Evolutionary conservation across 164 flowering plant genomes (phyloP).

Genomic region (Echeveria elegans): DNA sequence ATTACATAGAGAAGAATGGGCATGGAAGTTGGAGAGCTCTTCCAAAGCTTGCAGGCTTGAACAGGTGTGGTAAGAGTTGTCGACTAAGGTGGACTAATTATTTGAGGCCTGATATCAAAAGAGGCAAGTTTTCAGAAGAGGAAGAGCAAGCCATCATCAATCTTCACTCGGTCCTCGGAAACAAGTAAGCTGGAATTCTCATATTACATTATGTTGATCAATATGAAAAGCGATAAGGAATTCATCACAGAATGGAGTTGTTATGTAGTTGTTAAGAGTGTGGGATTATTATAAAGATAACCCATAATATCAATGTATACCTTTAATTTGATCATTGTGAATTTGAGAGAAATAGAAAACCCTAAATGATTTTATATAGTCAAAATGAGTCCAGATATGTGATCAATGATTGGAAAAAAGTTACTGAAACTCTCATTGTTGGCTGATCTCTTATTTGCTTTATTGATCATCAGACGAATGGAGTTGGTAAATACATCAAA

Average conservation of each 20-base stretch:
- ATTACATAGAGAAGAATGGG: too few species aligned
- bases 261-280: conserved; percentile 1
- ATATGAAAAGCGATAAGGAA: neutral
- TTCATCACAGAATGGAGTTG: neutral
- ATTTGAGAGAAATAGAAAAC: too few species aligned
- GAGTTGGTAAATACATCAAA: neutral
- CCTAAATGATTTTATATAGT: neutral
- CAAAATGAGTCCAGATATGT: neutral
- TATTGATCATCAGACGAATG: neutral
- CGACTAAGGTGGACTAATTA: conserved; percentile 73
- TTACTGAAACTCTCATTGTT: too few species aligned
- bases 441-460: neutral
- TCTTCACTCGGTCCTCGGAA: conserved; percentile 49
- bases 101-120: conserved; percentile 63
- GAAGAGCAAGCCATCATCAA: conserved; percentile 65
- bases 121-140: conserved; percentile 56
- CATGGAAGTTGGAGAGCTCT: too few species aligned
- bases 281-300: neutral
- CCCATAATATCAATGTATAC: neutral
- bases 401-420: neutral
- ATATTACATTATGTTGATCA: neutral
- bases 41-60: conserved; percentile 55
- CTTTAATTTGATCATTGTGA: too few species aligned
- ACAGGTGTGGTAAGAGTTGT: conserved; percentile 76
- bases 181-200: conserved; percentile 31